Evolutionary conservation across 345 rosid species (phyloP).

Genomic region (Citrus hindsii): DNA sequence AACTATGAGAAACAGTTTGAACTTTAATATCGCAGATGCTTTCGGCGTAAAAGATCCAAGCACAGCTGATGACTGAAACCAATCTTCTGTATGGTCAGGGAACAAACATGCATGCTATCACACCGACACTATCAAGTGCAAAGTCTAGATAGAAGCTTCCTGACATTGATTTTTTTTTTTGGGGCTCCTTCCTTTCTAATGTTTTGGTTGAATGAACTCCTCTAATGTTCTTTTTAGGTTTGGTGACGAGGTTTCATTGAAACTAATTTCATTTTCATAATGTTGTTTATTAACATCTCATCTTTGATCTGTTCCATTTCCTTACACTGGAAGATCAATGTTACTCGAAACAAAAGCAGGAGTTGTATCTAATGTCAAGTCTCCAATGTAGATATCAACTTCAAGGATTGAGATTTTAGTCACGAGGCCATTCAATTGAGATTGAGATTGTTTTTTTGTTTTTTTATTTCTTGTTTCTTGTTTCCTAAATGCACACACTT

Average conservation of each 20-base stretch:
- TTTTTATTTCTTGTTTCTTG: neutral
- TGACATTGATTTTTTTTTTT: neutral
- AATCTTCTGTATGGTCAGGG: neutral
- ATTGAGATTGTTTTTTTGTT: neutral
- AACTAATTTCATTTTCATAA: neutral
- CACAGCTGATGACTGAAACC: slow-evolving; percentile 13
- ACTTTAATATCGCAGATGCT: slow-evolving; percentile 72
- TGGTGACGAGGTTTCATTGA: neutral
- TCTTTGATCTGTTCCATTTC: neutral
- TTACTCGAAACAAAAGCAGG: neutral
- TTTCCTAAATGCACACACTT: neutral
- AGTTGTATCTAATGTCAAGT: neutral
- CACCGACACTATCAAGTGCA: neutral
- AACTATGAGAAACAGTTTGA: slow-evolving; percentile 75
- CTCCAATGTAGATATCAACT: neutral
- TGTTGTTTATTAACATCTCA: neutral
- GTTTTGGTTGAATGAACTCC: neutral
- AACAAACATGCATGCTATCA: neutral
- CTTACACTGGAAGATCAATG: neutral
- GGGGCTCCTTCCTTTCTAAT: neutral
- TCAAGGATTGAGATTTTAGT: neutral
- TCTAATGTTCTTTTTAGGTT: neutral
- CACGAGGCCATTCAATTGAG: neutral
- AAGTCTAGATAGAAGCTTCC: neutral
- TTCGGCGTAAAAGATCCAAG: slow-evolving; percentile 37